Evolutionary conservation across 83 land plant genomes (phyloP).

Genomic region (Picea abies): DNA sequence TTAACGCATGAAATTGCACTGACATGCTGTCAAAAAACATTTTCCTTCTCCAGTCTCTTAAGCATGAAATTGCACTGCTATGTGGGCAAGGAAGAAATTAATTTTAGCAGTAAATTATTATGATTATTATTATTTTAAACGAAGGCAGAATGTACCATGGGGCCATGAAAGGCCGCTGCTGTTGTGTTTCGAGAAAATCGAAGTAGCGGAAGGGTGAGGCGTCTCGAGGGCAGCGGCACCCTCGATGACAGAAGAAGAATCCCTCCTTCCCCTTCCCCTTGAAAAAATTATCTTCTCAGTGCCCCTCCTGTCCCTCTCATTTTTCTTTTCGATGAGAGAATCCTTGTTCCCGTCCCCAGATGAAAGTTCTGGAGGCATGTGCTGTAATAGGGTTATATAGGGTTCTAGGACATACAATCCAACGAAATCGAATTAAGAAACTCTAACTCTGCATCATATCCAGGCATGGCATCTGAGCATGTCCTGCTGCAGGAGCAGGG

Average conservation of each 20-base stretch:
- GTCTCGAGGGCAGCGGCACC: not conserved
- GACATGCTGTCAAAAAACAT: too few relatives aligned
- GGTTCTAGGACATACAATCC: conserved; percentile 6
- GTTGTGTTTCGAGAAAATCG: not conserved
- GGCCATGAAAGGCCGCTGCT: not conserved
- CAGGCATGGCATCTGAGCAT: not conserved
- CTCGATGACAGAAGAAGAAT: too few relatives aligned
- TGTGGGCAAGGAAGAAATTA: not conserved
- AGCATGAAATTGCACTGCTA: not conserved
- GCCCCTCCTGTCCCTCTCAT: not conserved
- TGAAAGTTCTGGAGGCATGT: conserved; percentile 6
- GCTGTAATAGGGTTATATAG: not conserved
- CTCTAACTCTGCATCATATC: too few relatives aligned
- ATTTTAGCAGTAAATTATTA: not conserved
- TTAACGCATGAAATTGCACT: too few relatives aligned
- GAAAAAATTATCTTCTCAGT: conserved; percentile 1
- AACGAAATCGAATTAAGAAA: not conserved
- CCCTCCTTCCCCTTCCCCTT: not conserved
- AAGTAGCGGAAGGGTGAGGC: not conserved
- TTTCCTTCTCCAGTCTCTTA: too few relatives aligned
- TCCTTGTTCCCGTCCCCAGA: not conserved
- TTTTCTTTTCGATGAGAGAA: not conserved
- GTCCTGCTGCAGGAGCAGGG: too few relatives aligned
- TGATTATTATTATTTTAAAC: not conserved
- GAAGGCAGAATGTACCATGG: not conserved